A percentile compares a stretch with the other conserved stretches of the same genome.
Evolutionary conservation across 768 basidiomycete genomes (phyloP).

Genomic region (Kwoniella heveanensis): DNA sequence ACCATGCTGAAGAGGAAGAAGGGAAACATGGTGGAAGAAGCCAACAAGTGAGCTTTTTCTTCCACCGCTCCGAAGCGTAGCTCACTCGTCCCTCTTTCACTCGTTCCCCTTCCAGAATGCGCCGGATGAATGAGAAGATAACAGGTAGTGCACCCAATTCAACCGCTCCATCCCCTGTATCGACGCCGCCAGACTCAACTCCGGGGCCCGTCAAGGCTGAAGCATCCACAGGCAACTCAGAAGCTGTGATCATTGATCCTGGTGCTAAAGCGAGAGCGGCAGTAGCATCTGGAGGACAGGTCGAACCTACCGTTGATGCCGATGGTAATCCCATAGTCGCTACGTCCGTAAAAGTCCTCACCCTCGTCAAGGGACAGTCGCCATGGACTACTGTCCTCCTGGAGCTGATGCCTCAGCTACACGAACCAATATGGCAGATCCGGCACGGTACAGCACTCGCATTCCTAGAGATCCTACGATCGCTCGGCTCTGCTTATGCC

Average conservation of each 20-base stretch:
- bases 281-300: slow-evolving; percentile 36
- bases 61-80: not conserved
- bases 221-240: slow-evolving; percentile 7
- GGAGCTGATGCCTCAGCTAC: slow-evolving; percentile 77
- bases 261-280: slow-evolving; percentile 56
- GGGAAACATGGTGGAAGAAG: slow-evolving; percentile 67
- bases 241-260: slow-evolving; percentile 54
- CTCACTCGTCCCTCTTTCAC: not conserved
- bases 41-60: slow-evolving; percentile 43
- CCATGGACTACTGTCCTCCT: slow-evolving; percentile 66
- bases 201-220: slow-evolving; percentile 17
- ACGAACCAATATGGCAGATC: slow-evolving; percentile 84
- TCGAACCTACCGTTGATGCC: slow-evolving; percentile 43
- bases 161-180: slow-evolving; percentile 24
- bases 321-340: slow-evolving; percentile 38
- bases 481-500: slow-evolving; percentile 16
- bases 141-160: slow-evolving; percentile 15
- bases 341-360: slow-evolving; percentile 19
- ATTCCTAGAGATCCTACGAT: slow-evolving; percentile 72
- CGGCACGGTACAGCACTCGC: slow-evolving; percentile 93
- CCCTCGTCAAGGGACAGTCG: slow-evolving; percentile 28
- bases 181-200: slow-evolving; percentile 21
- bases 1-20: slow-evolving; percentile 94
- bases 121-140: slow-evolving; percentile 35
- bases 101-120: slow-evolving; percentile 30